Base-by-base conservation (phyloP, 176 grass and related monocot genomes). In the Carex littledalei region DNA sequence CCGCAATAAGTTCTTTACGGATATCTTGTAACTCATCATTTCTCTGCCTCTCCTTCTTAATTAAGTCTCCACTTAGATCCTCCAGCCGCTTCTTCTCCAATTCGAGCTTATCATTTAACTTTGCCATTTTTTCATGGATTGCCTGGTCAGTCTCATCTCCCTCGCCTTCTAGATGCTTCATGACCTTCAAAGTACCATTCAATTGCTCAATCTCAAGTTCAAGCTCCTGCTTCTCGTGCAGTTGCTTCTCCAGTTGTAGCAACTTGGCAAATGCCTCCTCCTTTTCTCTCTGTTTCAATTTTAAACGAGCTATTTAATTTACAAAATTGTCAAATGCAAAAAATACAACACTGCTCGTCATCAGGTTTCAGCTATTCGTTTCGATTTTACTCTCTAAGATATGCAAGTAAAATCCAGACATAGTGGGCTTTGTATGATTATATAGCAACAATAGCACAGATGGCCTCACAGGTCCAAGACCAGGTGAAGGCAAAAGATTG, bases 131-230 rank as follows among this genome's bases (percentile, higher is more conserved):
- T 41, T 88, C 68, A 32, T 93, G 89, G 69, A 98, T 92, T 78
- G 92, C 91, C 63, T 88, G 89, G 64, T 94, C 95, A 85, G 94
- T 90, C 50, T 95, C 93, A 67, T 94, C 95, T 83, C 94, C 93
- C 54, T 95, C 89, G 35, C 83, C 91, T 85, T 95, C 90, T 78
- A 98, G 82, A 92, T 95, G 89, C 82, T 95, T 93, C 93, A 98
- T 95, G 80, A 98, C 86, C 84, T 92, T 88, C 76, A 98, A 84
- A 26, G 90, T 94, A n/a, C 93, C 93, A 85, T 95, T 94, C 76
- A 95, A 84, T 53, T 88, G 88, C 50, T 87, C 89, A 81, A 98
- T 91, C 88, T 98, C 95, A 0, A 98, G 88, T 84, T 95, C 93
- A 62, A 98, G 89, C 82, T 94, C 85, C 37, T 93, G 95, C 59